phyloP scores from a whole-genome alignment of 345 rosid genomes.

The Litchi chinensis region DNA sequence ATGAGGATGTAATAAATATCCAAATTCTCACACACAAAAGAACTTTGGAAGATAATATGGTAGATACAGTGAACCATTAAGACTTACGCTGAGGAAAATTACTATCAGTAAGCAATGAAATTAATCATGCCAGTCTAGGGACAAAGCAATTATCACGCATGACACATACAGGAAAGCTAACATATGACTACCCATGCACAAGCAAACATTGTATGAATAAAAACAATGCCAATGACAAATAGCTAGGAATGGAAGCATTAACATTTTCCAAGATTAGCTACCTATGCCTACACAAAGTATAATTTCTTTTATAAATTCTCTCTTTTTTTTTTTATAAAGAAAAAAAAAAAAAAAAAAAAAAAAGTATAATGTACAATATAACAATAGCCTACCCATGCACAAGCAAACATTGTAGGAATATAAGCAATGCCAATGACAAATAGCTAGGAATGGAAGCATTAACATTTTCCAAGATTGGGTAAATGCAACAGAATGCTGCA shows the following conservation, averaged over 20 bases:
- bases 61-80: background rate
- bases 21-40: background rate
- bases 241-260: constrained; percentile 18
- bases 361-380: background rate
- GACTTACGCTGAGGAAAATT: background rate
- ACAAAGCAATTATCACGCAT: background rate
- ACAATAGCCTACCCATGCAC: constrained; percentile 5
- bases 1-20: background rate
- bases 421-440: background rate
- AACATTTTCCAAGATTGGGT: constrained; percentile 2
- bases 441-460: constrained; percentile 18
- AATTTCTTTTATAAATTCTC: background rate
- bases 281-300: background rate
- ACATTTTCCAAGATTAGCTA: constrained; percentile 1
- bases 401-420: background rate
- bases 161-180: background rate
- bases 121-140: background rate
- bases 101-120: background rate
- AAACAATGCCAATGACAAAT: constrained; percentile 2
- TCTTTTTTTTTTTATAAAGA: too few relatives aligned
- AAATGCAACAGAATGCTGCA: background rate
- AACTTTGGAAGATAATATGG: background rate
- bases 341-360: too few relatives aligned
- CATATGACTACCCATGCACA: background rate
- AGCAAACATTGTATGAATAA: background rate